A percentile compares a stretch with the other conserved stretches of the same genome.
Evolutionary conservation across 805 yeast species (phyloP).

Genomic region (Osmozyma mogii): DNA sequence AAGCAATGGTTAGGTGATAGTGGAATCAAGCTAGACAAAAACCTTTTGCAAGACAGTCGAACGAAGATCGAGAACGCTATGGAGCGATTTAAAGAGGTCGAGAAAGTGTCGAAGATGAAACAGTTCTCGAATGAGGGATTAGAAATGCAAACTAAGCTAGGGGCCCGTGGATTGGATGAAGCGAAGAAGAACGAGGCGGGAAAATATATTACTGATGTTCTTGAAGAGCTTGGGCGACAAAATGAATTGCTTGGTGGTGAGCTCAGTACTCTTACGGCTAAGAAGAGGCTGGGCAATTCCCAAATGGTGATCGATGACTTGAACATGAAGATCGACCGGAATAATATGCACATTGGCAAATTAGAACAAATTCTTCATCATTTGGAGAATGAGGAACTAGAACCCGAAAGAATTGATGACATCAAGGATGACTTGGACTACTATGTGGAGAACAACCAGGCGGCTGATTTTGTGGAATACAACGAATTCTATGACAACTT

Average conservation of each 20-base stretch:
- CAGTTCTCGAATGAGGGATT: conserved; percentile 92
- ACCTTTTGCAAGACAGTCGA: conserved; percentile 48
- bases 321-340: conserved; percentile 59
- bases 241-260: conserved; percentile 72
- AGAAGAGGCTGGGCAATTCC: conserved; percentile 45
- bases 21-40: conserved; percentile 70
- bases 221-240: conserved; percentile 79
- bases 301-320: conserved; percentile 56
- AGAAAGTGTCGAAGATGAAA: conserved; percentile 86
- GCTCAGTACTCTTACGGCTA: conserved; percentile 27
- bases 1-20: conserved; percentile 90
- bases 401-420: conserved; percentile 66
- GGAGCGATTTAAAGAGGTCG: conserved; percentile 95
- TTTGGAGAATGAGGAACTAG: conserved; percentile 66
- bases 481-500: conserved; percentile 87
- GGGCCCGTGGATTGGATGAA: conserved; percentile 38
- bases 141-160: conserved; percentile 53
- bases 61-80: conserved; percentile 76
- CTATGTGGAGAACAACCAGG: conserved; percentile 90
- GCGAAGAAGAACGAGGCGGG: conserved; percentile 68
- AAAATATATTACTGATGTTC: conserved; percentile 58
- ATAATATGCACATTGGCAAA: conserved; percentile 68
- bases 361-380: conserved; percentile 71
- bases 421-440: conserved; percentile 86
- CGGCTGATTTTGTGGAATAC: conserved; percentile 87